Conservation (phyloP, 2,329 filamentous ascomycete genomes). For the Exophiala spinifera region DNA sequence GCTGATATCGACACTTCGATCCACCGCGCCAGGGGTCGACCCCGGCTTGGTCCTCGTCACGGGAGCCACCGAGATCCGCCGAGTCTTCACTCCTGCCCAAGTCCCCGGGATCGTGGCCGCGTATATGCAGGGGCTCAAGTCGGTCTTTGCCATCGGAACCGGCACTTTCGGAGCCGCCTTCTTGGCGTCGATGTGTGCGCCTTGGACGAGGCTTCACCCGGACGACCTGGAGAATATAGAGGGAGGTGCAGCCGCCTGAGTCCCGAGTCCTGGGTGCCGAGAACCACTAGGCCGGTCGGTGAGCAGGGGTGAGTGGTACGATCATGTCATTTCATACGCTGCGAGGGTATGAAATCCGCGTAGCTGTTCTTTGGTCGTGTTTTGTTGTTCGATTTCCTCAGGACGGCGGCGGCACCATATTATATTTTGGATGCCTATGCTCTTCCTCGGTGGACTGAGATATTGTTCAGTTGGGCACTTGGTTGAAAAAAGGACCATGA, state of each 20-base stretch:
- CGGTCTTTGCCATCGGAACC: constrained; percentile 18
- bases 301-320: no score
- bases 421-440: no score
- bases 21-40: constrained; percentile 37
- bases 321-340: no score
- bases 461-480: no score
- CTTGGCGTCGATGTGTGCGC: background rate
- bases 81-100: constrained; percentile 32
- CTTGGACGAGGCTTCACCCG: background rate
- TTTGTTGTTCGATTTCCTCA: no score
- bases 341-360: no score
- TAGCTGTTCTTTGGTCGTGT: no score
- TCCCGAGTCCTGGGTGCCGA: no score
- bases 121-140: constrained; percentile 35
- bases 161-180: constrained; percentile 15
- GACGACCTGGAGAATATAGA: background rate
- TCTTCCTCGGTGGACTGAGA: no score
- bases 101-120: constrained; percentile 34
- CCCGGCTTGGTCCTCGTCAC: constrained; percentile 38
- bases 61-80: constrained; percentile 45
- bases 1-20: constrained; percentile 35
- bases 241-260: background rate
- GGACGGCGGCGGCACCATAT: no score
- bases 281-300: no score
- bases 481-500: no score